Percentiles rank a stretch among this genome's conserved stretches.
Evolutionary conservation across 1,284 basidiomycete genomes (phyloP).

Genomic region (Trichosporon sp.): DNA sequence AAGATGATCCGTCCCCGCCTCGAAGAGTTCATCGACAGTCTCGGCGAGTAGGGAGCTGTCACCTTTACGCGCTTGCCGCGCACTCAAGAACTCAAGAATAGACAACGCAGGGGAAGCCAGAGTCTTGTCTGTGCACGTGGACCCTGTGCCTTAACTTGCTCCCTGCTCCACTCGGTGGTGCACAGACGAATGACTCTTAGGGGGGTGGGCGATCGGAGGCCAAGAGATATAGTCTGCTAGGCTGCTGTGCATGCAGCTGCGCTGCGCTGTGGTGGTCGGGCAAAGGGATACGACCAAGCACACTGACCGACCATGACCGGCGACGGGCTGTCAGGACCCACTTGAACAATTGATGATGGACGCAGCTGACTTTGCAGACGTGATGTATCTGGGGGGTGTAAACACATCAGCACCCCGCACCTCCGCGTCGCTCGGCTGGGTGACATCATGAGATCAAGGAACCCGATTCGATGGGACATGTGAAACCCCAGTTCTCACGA

Average conservation of each 20-base stretch:
- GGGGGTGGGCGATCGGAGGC: neutral
- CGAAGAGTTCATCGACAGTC: slow-evolving; percentile 35
- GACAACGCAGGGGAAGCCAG: neutral
- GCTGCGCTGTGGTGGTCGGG: neutral
- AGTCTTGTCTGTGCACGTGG: slow-evolving; percentile 9
- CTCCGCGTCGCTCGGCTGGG: neutral
- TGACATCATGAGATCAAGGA: slow-evolving; percentile 19
- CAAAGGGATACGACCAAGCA: neutral
- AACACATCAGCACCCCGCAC: neutral
- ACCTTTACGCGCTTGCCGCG: neutral
- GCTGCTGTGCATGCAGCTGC: neutral
- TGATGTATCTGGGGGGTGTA: neutral
- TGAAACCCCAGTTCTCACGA: slow-evolving; percentile 13
- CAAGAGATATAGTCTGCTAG: neutral
- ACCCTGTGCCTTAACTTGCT: neutral
- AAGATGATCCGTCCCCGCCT: slow-evolving; percentile 34
- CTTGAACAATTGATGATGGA: neutral
- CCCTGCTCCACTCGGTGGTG: slow-evolving; percentile 13
- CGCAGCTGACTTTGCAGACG: neutral
- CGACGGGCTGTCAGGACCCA: neutral
- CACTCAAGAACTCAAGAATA: neutral
- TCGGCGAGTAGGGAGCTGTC: slow-evolving; percentile 26
- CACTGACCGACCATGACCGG: neutral
- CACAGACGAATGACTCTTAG: neutral
- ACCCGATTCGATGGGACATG: slow-evolving; percentile 17